These are phyloP conservation scores for Sporobolomyces roseus DNA, from an alignment of 768 basidiomycete species.

Conservation along the genomic window DNA sequence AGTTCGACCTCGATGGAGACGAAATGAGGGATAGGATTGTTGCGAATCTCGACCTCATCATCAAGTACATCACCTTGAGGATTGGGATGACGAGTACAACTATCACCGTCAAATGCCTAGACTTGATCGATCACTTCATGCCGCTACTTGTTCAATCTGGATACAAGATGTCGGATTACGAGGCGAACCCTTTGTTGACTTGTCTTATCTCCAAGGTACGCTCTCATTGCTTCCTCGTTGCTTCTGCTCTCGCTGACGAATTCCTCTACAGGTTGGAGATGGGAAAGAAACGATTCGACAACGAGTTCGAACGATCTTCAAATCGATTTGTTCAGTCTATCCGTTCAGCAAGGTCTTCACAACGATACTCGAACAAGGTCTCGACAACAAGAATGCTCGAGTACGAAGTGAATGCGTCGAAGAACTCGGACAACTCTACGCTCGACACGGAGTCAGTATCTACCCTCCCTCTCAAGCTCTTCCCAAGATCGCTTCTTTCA, in stretches of 20 bases:
- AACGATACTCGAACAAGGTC: conserved; percentile 77
- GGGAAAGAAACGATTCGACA: conserved; percentile 73
- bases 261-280: conserved; percentile 72
- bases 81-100: conserved; percentile 87
- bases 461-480: conserved; percentile 72
- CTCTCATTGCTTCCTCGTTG: not conserved
- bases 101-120: conserved; percentile 78
- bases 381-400: conserved; percentile 85
- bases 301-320: conserved; percentile 78
- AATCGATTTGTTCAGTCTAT: conserved; percentile 79
- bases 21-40: conserved; percentile 64
- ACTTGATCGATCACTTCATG: conserved; percentile 74
- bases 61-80: conserved; percentile 91
- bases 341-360: conserved; percentile 89
- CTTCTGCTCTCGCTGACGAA: not conserved
- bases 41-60: conserved; percentile 81
- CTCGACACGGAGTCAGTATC: conserved; percentile 73
- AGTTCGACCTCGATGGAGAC: conserved; percentile 54
- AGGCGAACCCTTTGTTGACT: conserved; percentile 82
- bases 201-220: conserved; percentile 81
- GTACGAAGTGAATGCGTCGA: conserved; percentile 82
- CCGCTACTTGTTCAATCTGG: conserved; percentile 67
- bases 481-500: conserved; percentile 68
- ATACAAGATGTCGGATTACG: conserved; percentile 76
- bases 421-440: conserved; percentile 70